These are phyloP conservation scores for Polychytrium aggregatum DNA, from an alignment of 192 early-diverging fungal genomes.

Conservation along the genomic window DNA sequence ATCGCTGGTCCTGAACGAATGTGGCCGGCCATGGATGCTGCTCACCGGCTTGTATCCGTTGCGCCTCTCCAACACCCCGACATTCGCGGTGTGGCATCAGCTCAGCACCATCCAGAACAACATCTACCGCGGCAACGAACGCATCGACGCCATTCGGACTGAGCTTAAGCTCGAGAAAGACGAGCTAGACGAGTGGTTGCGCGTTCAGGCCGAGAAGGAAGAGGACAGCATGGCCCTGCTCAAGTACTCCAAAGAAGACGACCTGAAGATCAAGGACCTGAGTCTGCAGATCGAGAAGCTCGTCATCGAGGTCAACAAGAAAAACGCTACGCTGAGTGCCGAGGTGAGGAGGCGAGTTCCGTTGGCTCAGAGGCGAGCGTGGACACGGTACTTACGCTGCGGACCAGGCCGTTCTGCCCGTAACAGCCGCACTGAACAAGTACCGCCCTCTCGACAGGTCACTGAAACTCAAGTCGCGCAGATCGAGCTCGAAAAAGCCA, in stretches of 20 bases:
- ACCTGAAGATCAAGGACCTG: constrained; percentile 39
- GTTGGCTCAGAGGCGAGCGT: neutral
- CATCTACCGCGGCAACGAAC: constrained; percentile 43
- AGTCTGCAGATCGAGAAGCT: constrained; percentile 39
- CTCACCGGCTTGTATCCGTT: neutral
- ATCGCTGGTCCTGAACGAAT: neutral
- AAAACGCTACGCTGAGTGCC: constrained; percentile 32
- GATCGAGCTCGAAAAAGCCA: constrained; percentile 47
- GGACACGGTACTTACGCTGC: no score
- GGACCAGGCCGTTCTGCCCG: no score
- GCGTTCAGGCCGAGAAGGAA: constrained; percentile 47
- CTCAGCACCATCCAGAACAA: constrained; percentile 41
- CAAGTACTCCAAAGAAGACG: constrained; percentile 50
- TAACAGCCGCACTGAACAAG: neutral
- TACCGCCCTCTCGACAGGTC: constrained; percentile 25
- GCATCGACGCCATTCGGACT: constrained; percentile 34
- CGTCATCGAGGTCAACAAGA: constrained; percentile 49
- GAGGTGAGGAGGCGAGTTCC: constrained; percentile 20
- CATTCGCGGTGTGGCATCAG: constrained; percentile 7
- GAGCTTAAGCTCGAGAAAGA: constrained; percentile 45
- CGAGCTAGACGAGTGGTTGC: constrained; percentile 49
- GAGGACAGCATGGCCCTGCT: constrained; percentile 45
- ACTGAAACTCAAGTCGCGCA: constrained; percentile 51
- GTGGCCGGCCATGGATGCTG: no score
- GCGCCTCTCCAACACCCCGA: neutral